Evolutionary conservation across 768 basidiomycete species (phyloP), one percentile per base, ranked within the genome.

Genomic region (Boletus rubropictus): DNA sequence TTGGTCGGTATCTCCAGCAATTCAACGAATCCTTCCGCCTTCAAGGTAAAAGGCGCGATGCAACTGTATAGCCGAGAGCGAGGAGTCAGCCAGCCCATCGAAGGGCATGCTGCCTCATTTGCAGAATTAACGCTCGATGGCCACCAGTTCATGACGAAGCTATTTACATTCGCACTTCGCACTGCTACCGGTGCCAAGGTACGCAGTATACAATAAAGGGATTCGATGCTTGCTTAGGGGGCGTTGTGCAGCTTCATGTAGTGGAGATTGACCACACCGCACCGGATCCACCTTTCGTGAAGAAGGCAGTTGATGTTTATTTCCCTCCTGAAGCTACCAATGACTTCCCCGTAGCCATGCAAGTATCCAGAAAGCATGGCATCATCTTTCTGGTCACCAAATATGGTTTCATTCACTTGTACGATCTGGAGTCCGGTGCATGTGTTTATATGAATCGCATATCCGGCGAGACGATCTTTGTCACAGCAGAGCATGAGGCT

Each of bases 361-460:
- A 99, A 65, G 91, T 98, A 29, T 98, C 96, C 33, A 84, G 86
- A 68, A 89, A 90, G 66, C 94, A 96, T 68, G 95, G 96, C 29
- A 91, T 99, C 68, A 74, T 96, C 61, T 99, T 94, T 72, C 79
- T 99, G 48, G 90, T 97, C 63, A 98, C 96, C 46, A 99, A 99
- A 68, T 98, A 91, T 65, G 96, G 96, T 34, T 99, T 99, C 72
- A 98, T 99, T 62, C 96, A 98, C 68, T 79, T 99, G 12, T 99
- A 99, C 69, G 96, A 99, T 69, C 81, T 98, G 54, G 96, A 99
- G 69, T 81, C 92, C 8, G 96, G 94, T 48, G 85, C 90, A 36
- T 98, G 96, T 71, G 82, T 99, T 50, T 99, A 98, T 75, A 99
- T 99, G 96, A 99, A 99, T 78, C 88, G 96, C 55, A 99, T 99